phyloP scores from a whole-genome alignment of 495 filamentous ascomycete genomes.

The Annulohypoxylon nitens region DNA sequence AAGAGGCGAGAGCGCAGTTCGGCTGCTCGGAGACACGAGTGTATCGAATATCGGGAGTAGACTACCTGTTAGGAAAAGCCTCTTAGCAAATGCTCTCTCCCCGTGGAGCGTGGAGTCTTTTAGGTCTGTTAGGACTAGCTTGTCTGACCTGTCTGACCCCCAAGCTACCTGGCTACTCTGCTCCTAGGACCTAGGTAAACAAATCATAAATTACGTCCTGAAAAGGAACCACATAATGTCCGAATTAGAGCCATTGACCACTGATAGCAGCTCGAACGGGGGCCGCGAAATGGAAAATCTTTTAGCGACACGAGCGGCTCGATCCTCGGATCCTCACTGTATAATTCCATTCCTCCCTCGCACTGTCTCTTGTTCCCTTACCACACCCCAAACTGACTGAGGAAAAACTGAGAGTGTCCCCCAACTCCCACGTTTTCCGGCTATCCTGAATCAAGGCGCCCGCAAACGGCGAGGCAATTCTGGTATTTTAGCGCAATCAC shows the following conservation, averaged over 20 bases:
- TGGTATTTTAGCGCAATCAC: conserved; percentile 49
- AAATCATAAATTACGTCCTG: conserved; percentile 47
- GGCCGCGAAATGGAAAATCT: conserved; percentile 45
- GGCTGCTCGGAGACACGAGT: conserved; percentile 43
- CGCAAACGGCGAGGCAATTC: conserved; percentile 44
- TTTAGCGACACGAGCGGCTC: conserved; percentile 49
- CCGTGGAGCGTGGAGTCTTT: conserved; percentile 4
- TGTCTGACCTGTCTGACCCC: not conserved
- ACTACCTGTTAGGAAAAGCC: conserved; percentile 36
- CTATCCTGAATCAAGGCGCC: conserved; percentile 37
- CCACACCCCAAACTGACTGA: not conserved
- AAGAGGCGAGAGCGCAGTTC: conserved; percentile 31
- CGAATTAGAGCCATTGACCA: conserved; percentile 53
- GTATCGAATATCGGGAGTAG: conserved; percentile 35
- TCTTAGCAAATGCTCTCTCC: not conserved
- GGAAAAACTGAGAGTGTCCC: not conserved
- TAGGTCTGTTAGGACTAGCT: conserved; percentile 6
- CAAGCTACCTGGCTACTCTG: conserved; percentile 21
- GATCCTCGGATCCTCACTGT: conserved; percentile 50
- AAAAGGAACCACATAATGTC: conserved; percentile 50
- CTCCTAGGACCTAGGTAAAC: conserved; percentile 31
- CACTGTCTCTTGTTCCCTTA: conserved; percentile 17
- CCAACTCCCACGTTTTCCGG: conserved; percentile 12
- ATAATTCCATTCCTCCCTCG: conserved; percentile 23
- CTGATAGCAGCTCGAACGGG: conserved; percentile 39